Evolutionary conservation across 805 yeast species (phyloP).

Genomic region (Pichia californica): DNA sequence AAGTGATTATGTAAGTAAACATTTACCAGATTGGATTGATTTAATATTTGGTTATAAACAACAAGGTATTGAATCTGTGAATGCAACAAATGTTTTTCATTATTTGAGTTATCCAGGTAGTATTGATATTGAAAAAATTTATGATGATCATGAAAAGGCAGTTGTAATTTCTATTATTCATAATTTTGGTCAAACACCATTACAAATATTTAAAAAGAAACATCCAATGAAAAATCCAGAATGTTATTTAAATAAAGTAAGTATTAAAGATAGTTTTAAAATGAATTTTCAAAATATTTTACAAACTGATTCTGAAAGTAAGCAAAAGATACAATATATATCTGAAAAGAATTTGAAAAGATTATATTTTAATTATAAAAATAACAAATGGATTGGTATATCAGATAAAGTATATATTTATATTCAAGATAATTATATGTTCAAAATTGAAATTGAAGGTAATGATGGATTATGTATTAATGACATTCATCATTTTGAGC

Average conservation of each 20-base stretch:
- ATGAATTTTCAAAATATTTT: conserved; percentile 6
- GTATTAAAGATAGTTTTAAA: conserved; percentile 9
- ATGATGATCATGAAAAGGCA: conserved; percentile 64
- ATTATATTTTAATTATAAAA: conserved; percentile 29
- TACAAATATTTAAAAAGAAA: conserved; percentile 59
- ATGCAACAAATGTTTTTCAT: conserved; percentile 71
- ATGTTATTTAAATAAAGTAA: conserved; percentile 1
- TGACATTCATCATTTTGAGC: conserved; percentile 33
- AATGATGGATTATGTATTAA: conserved; percentile 30
- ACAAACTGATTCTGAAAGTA: not conserved
- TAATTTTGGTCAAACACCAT: conserved; percentile 88
- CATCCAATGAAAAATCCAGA: conserved; percentile 48
- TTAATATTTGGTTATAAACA: conserved; percentile 78
- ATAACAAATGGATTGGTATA: conserved; percentile 47
- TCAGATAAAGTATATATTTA: conserved; percentile 4
- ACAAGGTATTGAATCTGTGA: conserved; percentile 61
- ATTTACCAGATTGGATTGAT: conserved; percentile 81
- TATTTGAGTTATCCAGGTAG: conserved; percentile 82
- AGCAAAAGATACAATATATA: not conserved
- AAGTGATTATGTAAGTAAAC: conserved; percentile 69
- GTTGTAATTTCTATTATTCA: conserved; percentile 83
- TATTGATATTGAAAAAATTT: conserved; percentile 64
- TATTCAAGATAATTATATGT: not conserved
- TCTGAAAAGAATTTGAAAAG: not conserved
- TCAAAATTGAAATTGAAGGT: conserved; percentile 12